Conservation (phyloP, 495 filamentous ascomycete species). For the Hypoxylon fragiforme region DNA sequence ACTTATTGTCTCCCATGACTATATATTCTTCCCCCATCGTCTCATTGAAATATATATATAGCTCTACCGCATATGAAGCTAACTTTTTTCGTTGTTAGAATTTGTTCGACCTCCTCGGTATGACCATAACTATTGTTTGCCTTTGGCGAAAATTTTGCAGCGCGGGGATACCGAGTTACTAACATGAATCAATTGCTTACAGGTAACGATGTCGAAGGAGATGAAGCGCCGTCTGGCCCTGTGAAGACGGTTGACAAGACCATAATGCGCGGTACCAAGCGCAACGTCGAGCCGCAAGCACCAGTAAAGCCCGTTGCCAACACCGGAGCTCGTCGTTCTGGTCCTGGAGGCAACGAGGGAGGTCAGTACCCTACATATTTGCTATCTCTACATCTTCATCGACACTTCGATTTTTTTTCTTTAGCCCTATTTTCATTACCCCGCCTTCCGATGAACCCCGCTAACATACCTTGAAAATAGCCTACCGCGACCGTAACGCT, state of each 20-base stretch:
- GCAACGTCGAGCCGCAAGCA: conserved; percentile 79
- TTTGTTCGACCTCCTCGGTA: conserved; percentile 88
- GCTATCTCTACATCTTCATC: background rate
- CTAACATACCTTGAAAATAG: conserved; percentile 48
- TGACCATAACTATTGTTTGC: conserved; percentile 38
- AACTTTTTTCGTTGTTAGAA: too few species aligned
- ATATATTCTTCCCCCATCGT: too few species aligned
- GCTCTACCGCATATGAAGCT: too few species aligned
- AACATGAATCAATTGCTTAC: conserved; percentile 33
- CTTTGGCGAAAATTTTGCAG: conserved; percentile 36
- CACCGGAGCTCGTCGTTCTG: conserved; percentile 57
- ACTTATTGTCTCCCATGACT: too few species aligned
- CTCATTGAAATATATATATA: too few species aligned
- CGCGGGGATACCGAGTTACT: conserved; percentile 29
- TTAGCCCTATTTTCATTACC: background rate
- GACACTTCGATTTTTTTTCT: conserved; percentile 2
- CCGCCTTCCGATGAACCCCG: background rate
- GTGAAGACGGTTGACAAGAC: conserved; percentile 87
- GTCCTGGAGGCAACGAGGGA: conserved; percentile 73
- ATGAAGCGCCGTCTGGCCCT: conserved; percentile 75
- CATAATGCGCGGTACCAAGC: conserved; percentile 77
- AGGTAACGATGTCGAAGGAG: conserved; percentile 89
- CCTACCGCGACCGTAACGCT: conserved; percentile 88
- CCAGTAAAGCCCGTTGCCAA: conserved; percentile 51
- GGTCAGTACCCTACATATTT: conserved; percentile 64